These are phyloP conservation scores for Agaricus blazei DNA, from an alignment of 768 basidiomycete species.

Conservation along the genomic window DNA sequence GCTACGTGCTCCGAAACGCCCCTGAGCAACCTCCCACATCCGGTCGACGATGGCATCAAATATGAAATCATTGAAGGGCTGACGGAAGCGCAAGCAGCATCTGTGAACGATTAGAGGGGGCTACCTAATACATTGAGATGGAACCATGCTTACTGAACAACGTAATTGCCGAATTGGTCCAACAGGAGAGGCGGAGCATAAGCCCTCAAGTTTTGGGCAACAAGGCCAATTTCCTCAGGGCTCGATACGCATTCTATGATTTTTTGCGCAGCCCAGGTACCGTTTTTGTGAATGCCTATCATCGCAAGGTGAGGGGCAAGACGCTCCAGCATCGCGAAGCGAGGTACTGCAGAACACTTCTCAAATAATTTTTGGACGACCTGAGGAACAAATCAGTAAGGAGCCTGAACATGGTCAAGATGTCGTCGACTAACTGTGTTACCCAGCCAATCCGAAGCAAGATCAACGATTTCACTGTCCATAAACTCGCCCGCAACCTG, in stretches of 20 bases:
- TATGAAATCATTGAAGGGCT: slow-evolving; percentile 90
- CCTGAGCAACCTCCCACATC: slow-evolving; percentile 98
- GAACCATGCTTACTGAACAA: slow-evolving; percentile 68
- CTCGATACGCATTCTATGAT: slow-evolving; percentile 92
- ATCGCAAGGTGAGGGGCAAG: slow-evolving; percentile 91
- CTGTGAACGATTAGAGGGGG: slow-evolving; percentile 27
- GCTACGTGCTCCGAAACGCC: slow-evolving; percentile 94
- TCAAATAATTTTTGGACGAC: slow-evolving; percentile 98
- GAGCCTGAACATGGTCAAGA: neutral
- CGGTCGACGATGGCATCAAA: slow-evolving; percentile 98
- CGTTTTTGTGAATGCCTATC: slow-evolving; percentile 99
- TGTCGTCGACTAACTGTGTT: slow-evolving; percentile 63
- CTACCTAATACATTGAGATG: neutral
- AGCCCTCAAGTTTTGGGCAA: slow-evolving; percentile 83
- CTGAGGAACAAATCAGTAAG: slow-evolving; percentile 27
- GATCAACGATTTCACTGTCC: slow-evolving; percentile 91
- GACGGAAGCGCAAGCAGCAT: slow-evolving; percentile 86
- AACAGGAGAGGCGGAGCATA: slow-evolving; percentile 92
- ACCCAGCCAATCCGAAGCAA: slow-evolving; percentile 97
- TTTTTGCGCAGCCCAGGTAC: slow-evolving; percentile 99
- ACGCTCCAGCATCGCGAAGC: slow-evolving; percentile 90
- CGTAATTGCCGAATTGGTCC: slow-evolving; percentile 92
- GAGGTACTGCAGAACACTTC: slow-evolving; percentile 69
- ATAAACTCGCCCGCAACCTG: slow-evolving; percentile 86
- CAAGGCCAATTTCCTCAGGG: slow-evolving; percentile 79